Evolutionary conservation across 768 basidiomycete species (phyloP), one percentile per base, ranked within the genome.

Genomic region (Paxillus involutus): DNA sequence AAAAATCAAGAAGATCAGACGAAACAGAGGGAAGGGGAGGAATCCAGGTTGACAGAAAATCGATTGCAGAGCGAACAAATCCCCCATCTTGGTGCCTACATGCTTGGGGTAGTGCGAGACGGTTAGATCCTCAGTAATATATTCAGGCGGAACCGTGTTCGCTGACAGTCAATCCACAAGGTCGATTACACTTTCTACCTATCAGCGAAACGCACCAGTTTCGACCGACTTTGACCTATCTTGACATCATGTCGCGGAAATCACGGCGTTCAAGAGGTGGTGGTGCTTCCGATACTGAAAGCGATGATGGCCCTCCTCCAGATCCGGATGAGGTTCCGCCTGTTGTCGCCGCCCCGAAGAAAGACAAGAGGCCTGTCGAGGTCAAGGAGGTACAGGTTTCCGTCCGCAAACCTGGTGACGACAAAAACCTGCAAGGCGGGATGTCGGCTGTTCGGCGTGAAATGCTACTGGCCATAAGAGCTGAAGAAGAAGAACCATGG

Each of bases 401-500:
- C 17, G 84, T 86, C 3, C 79, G 86, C 45, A 89, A 85, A 71
- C 66, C 75, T 9, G 73, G 67, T 8, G 88, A 89, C 47, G 88
- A 89, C 52, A 84, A 84, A 57, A 66, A 70, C n/a, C 63, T 79
- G 33, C 80, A 81, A 60, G 87, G 88, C 10, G 85, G 88, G 0
- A 69, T 92, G 49, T 89, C 91, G 43, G 67, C 79, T 6, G 82
- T 83, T 10, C 77, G 91, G 47, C 78, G 89, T 62, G 91, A 94
- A 59, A 90, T 94, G 80, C 68, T 94, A 21, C 77, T 80, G 45
- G 74, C 79, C n/a, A 83, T 91, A 37, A 80, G 88, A 29, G 73
- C 74, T 3, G 91, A 93, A 64, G 88, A 91, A 62, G 90, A 91
- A 49, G 91, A 91, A 63, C 71, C 70, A 49, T 94, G 91, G 91